These are phyloP conservation scores for Crucihimalaya himalaica DNA, from an alignment of 345 rosid genomes.

Conservation along the genomic window DNA sequence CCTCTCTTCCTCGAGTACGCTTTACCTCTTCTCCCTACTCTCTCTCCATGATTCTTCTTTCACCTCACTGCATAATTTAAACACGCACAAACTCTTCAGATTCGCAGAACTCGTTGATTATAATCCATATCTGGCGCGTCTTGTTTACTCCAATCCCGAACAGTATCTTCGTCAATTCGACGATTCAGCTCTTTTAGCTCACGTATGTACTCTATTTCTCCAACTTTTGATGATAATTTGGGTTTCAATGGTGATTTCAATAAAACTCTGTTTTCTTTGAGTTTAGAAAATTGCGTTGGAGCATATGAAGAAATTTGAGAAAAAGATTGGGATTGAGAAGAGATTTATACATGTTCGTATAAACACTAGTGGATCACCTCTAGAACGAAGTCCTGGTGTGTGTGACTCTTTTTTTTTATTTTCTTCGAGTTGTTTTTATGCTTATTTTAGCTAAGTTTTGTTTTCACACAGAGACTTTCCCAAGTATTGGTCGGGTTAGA, in stretches of 20 bases:
- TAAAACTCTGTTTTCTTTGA: not conserved
- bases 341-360: conserved; percentile 82
- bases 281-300: conserved; percentile 60
- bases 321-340: conserved; percentile 58
- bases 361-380: conserved; percentile 73
- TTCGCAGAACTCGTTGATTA: conserved; percentile 77
- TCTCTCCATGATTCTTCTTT: not conserved
- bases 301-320: conserved; percentile 50
- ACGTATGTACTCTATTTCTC: conserved; percentile 44
- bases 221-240: not conserved
- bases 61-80: not conserved
- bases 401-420: not conserved
- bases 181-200: conserved; percentile 79
- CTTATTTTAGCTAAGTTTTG: not conserved
- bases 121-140: conserved; percentile 62
- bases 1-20: conserved; percentile 71
- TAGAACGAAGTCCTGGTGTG: conserved; percentile 64
- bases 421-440: not conserved
- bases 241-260: too few relatives aligned
- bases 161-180: conserved; percentile 60
- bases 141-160: conserved; percentile 59
- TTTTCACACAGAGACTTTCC: conserved; percentile 66
- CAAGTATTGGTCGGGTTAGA: conserved; percentile 78
- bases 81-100: conserved; percentile 35
- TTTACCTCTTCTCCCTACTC: not conserved